A percentile compares a stretch with the other conserved stretches of the same genome.
Evolutionary conservation across 2,329 filamentous ascomycete species (phyloP).

Genomic region (Thelonectria blattea): DNA sequence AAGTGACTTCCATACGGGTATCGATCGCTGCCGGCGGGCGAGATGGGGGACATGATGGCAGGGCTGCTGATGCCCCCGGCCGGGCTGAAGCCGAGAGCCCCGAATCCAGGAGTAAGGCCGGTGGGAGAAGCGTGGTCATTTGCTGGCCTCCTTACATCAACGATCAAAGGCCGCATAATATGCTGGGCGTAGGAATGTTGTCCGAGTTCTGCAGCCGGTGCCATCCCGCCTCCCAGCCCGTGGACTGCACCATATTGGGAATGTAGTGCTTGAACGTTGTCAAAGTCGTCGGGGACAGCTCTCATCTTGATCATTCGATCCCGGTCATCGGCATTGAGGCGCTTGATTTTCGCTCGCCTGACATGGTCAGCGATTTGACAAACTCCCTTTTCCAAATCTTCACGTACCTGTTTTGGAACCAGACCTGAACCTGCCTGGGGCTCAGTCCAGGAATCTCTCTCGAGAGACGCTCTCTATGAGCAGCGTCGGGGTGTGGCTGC

Average conservation of each 20-base stretch:
- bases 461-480: slow-evolving; percentile 84
- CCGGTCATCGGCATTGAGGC: slow-evolving; percentile 71
- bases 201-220: slow-evolving; percentile 56
- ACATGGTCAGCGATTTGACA: slow-evolving; percentile 21
- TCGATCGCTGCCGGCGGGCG: slow-evolving; percentile 59
- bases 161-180: slow-evolving; percentile 70
- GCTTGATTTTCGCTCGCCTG: slow-evolving; percentile 75
- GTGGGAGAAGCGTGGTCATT: slow-evolving; percentile 72
- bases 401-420: slow-evolving; percentile 94
- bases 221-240: slow-evolving; percentile 54
- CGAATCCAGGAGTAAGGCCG: slow-evolving; percentile 71
- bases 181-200: slow-evolving; percentile 61
- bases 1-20: slow-evolving; percentile 59
- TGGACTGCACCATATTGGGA: slow-evolving; percentile 70
- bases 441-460: slow-evolving; percentile 90
- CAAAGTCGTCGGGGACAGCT: slow-evolving; percentile 73
- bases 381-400: neutral
- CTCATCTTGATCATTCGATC: slow-evolving; percentile 76
- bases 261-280: slow-evolving; percentile 72
- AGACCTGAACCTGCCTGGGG: slow-evolving; percentile 93
- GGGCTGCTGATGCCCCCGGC: slow-evolving; percentile 55
- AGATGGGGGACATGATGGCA: slow-evolving; percentile 64
- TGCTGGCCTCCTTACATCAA: slow-evolving; percentile 70
- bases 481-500: slow-evolving; percentile 91
- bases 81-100: slow-evolving; percentile 68